phyloP scores from a whole-genome alignment of 73 alveolate species.

The Paramecium octaurelia region DNA sequence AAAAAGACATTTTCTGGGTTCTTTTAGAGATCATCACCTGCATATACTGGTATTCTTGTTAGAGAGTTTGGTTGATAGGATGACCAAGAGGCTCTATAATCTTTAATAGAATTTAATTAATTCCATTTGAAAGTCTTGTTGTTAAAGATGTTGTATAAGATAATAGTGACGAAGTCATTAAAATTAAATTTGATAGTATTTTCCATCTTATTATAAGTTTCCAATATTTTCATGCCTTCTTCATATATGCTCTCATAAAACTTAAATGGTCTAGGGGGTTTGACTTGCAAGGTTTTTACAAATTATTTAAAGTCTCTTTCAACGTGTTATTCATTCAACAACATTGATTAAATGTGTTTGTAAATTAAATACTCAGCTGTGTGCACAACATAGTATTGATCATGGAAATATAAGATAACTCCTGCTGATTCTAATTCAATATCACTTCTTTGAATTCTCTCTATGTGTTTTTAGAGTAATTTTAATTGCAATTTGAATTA shows the following conservation, averaged over 20 bases:
- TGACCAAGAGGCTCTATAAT: background rate
- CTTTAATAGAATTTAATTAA: background rate
- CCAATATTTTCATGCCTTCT: background rate
- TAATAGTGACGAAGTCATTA: background rate
- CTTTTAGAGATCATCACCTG: background rate
- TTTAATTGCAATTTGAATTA: background rate
- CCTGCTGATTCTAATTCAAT: conserved; percentile 30
- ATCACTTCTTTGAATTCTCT: conserved; percentile 33
- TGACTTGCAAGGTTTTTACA: background rate
- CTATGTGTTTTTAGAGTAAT: background rate
- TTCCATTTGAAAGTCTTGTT: background rate
- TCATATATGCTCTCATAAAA: background rate
- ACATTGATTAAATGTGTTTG: background rate
- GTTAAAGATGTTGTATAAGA: background rate
- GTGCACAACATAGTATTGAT: background rate
- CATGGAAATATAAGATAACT: background rate
- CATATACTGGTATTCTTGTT: conserved; percentile 18
- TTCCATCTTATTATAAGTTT: background rate
- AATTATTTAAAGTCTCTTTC: background rate
- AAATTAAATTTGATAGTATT: background rate
- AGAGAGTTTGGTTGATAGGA: background rate
- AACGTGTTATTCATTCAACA: background rate
- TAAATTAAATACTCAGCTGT: background rate
- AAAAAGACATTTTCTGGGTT: background rate
- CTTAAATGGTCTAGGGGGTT: conserved; percentile 13